These are phyloP conservation scores for Panellus pusillus DNA, from an alignment of 768 basidiomycete species.

Conservation along the genomic window DNA sequence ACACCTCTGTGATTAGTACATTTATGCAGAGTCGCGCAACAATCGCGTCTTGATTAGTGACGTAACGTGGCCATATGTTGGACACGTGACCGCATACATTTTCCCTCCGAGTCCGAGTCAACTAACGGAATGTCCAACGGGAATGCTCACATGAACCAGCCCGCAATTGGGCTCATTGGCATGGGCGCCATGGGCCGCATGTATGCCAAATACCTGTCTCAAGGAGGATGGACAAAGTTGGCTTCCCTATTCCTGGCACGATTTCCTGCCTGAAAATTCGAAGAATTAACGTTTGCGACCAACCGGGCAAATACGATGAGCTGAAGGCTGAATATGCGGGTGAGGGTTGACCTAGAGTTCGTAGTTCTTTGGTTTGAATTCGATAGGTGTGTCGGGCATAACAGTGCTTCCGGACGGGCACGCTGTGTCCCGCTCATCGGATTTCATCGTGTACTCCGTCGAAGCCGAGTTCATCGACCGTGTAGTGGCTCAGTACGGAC, in stretches of 20 bases:
- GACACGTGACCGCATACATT: too few relatives aligned
- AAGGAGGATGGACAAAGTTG: constrained; percentile 90
- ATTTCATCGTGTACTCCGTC: constrained; percentile 94
- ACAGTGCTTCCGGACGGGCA: constrained; percentile 79
- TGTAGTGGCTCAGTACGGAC: constrained; percentile 88
- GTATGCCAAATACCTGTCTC: constrained; percentile 80
- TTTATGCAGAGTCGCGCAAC: too few relatives aligned
- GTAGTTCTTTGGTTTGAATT: constrained; percentile 1
- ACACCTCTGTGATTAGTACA: too few relatives aligned
- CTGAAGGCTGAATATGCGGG: constrained; percentile 64
- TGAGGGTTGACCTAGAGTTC: constrained; percentile 26
- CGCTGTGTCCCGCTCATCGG: constrained; percentile 81
- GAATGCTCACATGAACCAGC: constrained; percentile 40
- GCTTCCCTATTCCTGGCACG: constrained; percentile 4
- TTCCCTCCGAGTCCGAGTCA: too few relatives aligned
- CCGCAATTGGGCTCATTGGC: constrained; percentile 87
- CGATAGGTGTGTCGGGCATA: constrained; percentile 57
- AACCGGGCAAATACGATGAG: constrained; percentile 67
- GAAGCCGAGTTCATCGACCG: constrained; percentile 84
- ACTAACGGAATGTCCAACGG: too few relatives aligned
- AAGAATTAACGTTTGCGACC: constrained; percentile 90
- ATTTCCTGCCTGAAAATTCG: constrained; percentile 10
- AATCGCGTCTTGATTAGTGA: too few relatives aligned
- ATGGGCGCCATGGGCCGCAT: constrained; percentile 98
- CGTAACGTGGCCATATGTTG: too few relatives aligned